Percentiles rank a stretch among this genome's conserved stretches.
Conservation (phyloP, 2,329 filamentous ascomycete species). For the Aspergillus costaricaensis region DNA sequence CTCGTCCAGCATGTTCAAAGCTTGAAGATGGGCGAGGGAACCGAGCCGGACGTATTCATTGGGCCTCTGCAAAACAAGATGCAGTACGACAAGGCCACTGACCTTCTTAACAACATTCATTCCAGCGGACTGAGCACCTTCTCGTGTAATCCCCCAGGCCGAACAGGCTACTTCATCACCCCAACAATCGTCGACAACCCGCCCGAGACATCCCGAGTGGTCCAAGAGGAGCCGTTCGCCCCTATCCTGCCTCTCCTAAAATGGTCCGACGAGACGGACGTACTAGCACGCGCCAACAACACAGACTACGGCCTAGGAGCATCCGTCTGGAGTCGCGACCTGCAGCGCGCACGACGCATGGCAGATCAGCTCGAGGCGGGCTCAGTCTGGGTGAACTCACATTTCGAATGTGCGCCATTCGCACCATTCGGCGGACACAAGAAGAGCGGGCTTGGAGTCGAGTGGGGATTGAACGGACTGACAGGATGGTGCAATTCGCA, state of each 20-base stretch:
- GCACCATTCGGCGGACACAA: conserved; percentile 56
- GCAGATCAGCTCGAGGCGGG: conserved; percentile 59
- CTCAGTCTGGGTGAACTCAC: conserved; percentile 61
- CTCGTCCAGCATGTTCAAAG: conserved; percentile 49
- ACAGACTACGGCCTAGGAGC: conserved; percentile 57
- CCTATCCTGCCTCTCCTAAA: conserved; percentile 65
- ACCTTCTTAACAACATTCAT: conserved; percentile 58
- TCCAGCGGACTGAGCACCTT: conserved; percentile 56
- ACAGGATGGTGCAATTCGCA: conserved; percentile 45
- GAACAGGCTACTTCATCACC: conserved; percentile 58
- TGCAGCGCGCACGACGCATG: conserved; percentile 54
- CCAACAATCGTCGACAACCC: conserved; percentile 63
- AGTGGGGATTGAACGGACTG: conserved; percentile 47
- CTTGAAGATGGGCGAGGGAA: conserved; percentile 42
- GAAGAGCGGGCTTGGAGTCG: conserved; percentile 53
- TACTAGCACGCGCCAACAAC: conserved; percentile 58
- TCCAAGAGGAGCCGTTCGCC: conserved; percentile 63
- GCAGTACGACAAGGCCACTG: conserved; percentile 64
- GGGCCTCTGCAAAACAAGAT: conserved; percentile 66
- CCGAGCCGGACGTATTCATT: conserved; percentile 51
- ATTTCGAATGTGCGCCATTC: conserved; percentile 31
- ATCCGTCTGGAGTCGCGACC: conserved; percentile 60
- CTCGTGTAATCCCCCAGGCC: conserved; percentile 50
- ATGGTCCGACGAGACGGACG: conserved; percentile 63
- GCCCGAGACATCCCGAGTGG: conserved; percentile 57